Conservation (phyloP, 2,329 filamentous ascomycete species). For the Hysterium pulicare region DNA sequence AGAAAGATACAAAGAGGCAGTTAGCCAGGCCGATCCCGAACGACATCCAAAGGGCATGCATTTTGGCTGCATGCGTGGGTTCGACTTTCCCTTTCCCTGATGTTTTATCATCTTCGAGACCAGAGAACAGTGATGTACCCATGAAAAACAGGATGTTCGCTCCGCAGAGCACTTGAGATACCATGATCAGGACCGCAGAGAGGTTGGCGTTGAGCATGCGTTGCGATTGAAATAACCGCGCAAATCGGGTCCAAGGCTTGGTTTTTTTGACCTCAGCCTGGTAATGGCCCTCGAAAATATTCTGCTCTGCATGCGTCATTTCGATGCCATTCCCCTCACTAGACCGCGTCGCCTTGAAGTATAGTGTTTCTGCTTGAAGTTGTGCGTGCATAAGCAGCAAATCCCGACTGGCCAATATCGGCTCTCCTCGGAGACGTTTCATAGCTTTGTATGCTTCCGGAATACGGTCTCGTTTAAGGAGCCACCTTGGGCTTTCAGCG, state of each 20-base stretch:
- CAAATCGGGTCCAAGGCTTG: not conserved
- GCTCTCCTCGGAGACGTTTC: not conserved
- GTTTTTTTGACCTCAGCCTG: not conserved
- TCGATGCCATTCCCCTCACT: not conserved
- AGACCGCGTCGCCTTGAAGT: not conserved
- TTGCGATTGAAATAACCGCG: not conserved
- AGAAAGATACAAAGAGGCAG: constrained; percentile 1
- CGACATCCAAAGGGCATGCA: not conserved
- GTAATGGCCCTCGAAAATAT: not conserved
- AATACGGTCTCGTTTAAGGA: not conserved
- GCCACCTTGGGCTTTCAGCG: not conserved
- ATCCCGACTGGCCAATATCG: not conserved
- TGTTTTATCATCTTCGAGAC: not conserved
- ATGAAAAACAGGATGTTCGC: constrained; percentile 1
- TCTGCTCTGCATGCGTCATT: not conserved
- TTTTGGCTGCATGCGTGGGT: not conserved
- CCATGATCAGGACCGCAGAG: constrained; percentile 1
- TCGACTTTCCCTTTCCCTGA: not conserved
- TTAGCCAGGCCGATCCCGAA: constrained; percentile 2
- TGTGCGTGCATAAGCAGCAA: not conserved
- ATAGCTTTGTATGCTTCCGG: not conserved
- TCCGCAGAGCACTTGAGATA: constrained; percentile 1
- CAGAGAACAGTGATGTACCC: not conserved
- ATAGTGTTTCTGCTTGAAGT: not conserved
- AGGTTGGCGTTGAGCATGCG: not conserved